Base-by-base conservation (phyloP, 2,329 filamentous ascomycete genomes). In the Fusarium temperatum region DNA sequence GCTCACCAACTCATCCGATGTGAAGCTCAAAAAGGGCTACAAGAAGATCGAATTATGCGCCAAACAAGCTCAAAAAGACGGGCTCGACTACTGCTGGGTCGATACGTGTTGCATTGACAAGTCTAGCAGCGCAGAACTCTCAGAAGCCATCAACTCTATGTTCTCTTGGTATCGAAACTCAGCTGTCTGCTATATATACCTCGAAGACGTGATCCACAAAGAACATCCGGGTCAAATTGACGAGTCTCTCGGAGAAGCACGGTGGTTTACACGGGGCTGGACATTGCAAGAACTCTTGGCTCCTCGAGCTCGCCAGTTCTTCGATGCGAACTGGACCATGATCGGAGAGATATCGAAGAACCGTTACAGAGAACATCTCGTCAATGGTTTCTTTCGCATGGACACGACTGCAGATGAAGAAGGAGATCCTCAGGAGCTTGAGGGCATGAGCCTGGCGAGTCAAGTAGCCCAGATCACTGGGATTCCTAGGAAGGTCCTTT, bases 201-300 rank as follows among this genome's bases (percentile, higher is more conserved):
- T 80, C 7, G 20, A 32, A 35, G 78, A 80, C 28, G 73, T 79
- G 11, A 3, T 47, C 10, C 14, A 47, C 1, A 15, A 28, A 3
- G 36, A 36, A 22, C 4, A 8, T 11, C 11, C 20, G 8, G 39
- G 56, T 10, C 53, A 38, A 18, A 38, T 63, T 32, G 56, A 54
- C 12, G 36, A 47, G 22, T 48, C 56, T 22, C 62, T 76, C 6
- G 36, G 51, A 17, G 24, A 50, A 18, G 66, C 75, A 7, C 51
- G 71, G 17, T 77, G 76, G 75, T 78, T 78, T 28, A 72, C 55
- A 36, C 58, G 74, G 2, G 73, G 75, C 1, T 78, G 76, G 76
- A 78, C 76, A 6, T 57, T 81, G 1, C 78, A 80, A 35, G 80
- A 81, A 24, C 75, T 81, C 26, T 65, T 81, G 18, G 80, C 80